Evolutionary conservation across 176 grass and related monocot species (phyloP).

Genomic region (Cymbopogon citratus): DNA sequence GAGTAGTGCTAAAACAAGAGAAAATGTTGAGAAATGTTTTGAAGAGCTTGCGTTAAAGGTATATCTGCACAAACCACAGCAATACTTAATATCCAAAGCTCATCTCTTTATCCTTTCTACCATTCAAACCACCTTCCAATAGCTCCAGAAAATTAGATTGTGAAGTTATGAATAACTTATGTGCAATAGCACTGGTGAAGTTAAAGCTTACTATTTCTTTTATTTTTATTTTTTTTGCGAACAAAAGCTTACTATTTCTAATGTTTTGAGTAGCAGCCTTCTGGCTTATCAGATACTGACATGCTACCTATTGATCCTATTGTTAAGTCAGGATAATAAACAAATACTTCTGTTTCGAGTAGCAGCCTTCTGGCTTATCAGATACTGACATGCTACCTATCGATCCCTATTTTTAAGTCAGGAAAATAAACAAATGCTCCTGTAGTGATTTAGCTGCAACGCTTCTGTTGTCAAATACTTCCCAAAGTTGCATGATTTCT

Average conservation of each 20-base stretch:
- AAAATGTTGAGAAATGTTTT: conserved; percentile 93
- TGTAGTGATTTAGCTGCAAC: neutral
- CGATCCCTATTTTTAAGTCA: too few species aligned
- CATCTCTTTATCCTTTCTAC: neutral
- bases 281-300: neutral
- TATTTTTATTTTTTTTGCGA: too few species aligned
- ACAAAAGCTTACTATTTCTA: neutral
- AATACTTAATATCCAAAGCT: neutral
- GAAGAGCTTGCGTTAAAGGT: conserved; percentile 94
- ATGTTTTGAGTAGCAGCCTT: neutral
- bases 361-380: neutral
- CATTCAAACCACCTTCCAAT: neutral
- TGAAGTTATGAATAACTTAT: neutral
- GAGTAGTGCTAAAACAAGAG: conserved; percentile 89
- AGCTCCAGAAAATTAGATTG: neutral
- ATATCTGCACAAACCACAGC: conserved; percentile 16
- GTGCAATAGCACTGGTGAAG: neutral
- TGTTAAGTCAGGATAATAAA: neutral
- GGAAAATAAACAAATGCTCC: neutral
- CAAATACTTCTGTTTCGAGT: neutral
- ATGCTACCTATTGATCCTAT: neutral
- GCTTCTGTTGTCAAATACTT: neutral
- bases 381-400: neutral
- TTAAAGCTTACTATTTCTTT: neutral
- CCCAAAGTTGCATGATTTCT: neutral